Percentiles rank a stretch among this genome's conserved stretches.
Evolutionary conservation across 257 asterid species (phyloP).

Genomic region (Ocimum tenuiflorum): DNA sequence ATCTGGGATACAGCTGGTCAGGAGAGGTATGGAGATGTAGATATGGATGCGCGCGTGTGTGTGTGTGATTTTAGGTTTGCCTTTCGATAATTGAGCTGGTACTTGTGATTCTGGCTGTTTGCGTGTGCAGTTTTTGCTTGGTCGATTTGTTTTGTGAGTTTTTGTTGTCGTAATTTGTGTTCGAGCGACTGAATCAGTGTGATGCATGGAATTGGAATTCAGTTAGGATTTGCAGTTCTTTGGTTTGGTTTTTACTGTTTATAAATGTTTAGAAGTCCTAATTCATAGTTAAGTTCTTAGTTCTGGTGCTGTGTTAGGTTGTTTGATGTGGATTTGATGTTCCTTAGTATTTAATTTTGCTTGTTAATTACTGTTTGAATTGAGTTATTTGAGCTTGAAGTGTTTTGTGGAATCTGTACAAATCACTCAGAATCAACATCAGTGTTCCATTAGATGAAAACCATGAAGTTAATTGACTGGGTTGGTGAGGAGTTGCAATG

Average conservation of each 20-base stretch:
- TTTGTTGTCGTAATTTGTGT: not conserved
- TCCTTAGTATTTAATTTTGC: too few species aligned
- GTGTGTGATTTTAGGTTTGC: not conserved
- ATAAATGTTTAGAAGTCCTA: not conserved
- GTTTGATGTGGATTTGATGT: slow-evolving; percentile 2
- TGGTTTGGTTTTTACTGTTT: not conserved
- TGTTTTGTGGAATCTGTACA: not conserved
- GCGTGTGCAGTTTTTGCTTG: not conserved
- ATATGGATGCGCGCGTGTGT: not conserved
- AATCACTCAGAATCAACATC: not conserved
- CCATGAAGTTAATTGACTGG: not conserved
- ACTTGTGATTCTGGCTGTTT: not conserved
- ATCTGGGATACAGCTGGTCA: slow-evolving; percentile 93
- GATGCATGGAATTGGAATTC: not conserved
- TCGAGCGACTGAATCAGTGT: not conserved
- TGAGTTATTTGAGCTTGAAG: not conserved
- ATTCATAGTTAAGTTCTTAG: not conserved
- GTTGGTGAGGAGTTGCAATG: not conserved
- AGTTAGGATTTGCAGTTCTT: not conserved
- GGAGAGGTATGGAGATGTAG: slow-evolving; percentile 41
- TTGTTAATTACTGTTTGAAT: too few species aligned
- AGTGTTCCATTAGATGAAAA: not conserved
- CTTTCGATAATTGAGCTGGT: not conserved
- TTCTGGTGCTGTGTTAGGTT: not conserved
- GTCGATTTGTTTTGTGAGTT: not conserved